Conservation (phyloP, 139 green algal genomes). For the Asterochloris sp. region DNA sequence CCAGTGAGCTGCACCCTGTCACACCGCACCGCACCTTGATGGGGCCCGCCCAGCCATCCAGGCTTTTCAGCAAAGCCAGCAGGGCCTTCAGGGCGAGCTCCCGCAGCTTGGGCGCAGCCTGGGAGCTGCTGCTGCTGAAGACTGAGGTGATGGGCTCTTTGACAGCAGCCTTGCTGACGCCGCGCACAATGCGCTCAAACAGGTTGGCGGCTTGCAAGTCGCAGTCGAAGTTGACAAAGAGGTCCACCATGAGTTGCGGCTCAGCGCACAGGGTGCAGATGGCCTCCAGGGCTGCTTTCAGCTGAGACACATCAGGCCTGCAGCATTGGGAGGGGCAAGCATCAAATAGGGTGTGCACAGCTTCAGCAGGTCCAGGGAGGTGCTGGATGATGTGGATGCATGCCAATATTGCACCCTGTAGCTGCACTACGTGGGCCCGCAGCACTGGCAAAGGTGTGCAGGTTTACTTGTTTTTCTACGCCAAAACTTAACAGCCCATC, state of each 20-base stretch:
- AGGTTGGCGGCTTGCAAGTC: slow-evolving; percentile 78
- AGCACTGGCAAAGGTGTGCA: too few species aligned
- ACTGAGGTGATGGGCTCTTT: neutral
- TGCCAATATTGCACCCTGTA: too few species aligned
- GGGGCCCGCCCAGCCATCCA: slow-evolving; percentile 73
- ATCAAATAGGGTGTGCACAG: too few species aligned
- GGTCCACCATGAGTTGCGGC: slow-evolving; percentile 66
- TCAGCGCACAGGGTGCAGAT: slow-evolving; percentile 47
- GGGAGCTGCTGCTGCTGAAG: neutral
- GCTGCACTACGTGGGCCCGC: too few species aligned
- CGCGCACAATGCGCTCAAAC: slow-evolving; percentile 67
- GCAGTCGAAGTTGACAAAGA: slow-evolving; percentile 97
- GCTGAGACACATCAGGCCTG: slow-evolving; percentile 17
- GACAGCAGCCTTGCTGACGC: neutral
- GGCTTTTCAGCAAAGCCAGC: slow-evolving; percentile 50
- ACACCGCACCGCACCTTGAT: slow-evolving; percentile 32
- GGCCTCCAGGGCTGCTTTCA: slow-evolving; percentile 37
- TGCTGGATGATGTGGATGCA: too few species aligned
- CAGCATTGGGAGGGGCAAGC: neutral
- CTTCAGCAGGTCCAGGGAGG: too few species aligned
- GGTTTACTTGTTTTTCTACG: too few species aligned
- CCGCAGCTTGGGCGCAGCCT: neutral
- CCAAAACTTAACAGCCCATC: too few species aligned
- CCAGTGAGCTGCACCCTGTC: neutral
- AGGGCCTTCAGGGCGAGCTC: slow-evolving; percentile 27